phyloP scores from a whole-genome alignment of 2,329 filamentous ascomycete genomes.

The Sporothrix pallida region DNA sequence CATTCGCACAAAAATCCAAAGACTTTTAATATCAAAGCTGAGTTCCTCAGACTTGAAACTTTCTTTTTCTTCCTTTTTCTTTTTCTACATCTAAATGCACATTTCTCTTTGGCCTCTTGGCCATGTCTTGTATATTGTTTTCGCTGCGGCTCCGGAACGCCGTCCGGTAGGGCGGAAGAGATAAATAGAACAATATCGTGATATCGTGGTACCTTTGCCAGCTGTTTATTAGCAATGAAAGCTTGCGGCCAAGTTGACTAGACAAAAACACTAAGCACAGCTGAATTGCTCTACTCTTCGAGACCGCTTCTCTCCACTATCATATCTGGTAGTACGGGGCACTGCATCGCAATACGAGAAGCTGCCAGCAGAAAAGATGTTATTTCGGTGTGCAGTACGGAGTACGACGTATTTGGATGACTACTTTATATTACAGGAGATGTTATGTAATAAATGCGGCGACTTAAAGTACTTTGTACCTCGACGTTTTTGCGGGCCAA shows the following conservation, averaged over 20 bases:
- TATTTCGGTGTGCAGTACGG: background rate
- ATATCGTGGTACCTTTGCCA: background rate
- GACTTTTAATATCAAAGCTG: too few species aligned
- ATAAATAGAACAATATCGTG: background rate
- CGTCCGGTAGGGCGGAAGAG: constrained; percentile 9
- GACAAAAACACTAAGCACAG: too few species aligned
- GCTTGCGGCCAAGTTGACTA: too few species aligned
- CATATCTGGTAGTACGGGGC: too few species aligned
- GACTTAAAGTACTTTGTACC: background rate
- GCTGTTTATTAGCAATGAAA: background rate
- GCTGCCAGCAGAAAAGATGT: background rate
- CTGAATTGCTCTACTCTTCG: background rate
- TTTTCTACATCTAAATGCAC: background rate
- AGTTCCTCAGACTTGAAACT: background rate
- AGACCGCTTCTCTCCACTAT: background rate
- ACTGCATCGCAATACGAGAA: background rate
- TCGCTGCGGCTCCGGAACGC: constrained; percentile 1
- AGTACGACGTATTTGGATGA: too few species aligned
- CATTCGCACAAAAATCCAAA: too few species aligned
- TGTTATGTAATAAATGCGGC: background rate
- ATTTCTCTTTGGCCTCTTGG: too few species aligned
- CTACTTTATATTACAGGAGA: background rate
- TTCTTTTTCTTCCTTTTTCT: background rate
- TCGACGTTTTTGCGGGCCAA: background rate
- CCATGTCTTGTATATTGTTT: background rate